Conservation (phyloP, 768 basidiomycete genomes). For the Trametes maxima region DNA sequence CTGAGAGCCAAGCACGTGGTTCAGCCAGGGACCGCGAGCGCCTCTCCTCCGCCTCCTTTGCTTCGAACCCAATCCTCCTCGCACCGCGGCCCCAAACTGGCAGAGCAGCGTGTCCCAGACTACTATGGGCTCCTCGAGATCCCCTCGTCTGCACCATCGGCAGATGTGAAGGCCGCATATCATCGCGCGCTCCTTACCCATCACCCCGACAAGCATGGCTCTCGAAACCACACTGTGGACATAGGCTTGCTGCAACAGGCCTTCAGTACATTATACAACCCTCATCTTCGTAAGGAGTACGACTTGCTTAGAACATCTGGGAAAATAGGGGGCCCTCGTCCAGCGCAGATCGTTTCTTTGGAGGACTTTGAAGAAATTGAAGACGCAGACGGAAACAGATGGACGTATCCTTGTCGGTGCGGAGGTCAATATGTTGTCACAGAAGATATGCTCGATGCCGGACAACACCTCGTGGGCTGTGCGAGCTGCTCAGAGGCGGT, state of each 20-base stretch:
- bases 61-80: too few species aligned
- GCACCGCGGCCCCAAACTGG: slow-evolving; percentile 21
- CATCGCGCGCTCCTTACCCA: slow-evolving; percentile 61
- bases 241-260: slow-evolving; percentile 69
- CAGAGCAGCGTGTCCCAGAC: slow-evolving; percentile 36
- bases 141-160: slow-evolving; percentile 47
- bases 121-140: slow-evolving; percentile 65
- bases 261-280: slow-evolving; percentile 59
- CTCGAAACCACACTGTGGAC: slow-evolving; percentile 35
- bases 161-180: slow-evolving; percentile 71
- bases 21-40: background rate
- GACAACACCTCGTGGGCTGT: slow-evolving; percentile 73
- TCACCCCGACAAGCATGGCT: slow-evolving; percentile 64
- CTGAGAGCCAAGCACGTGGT: background rate
- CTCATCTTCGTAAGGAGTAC: slow-evolving; percentile 50
- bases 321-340: slow-evolving; percentile 50
- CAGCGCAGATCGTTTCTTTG: slow-evolving; percentile 77
- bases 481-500: slow-evolving; percentile 78
- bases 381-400: slow-evolving; percentile 40
- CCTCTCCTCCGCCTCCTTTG: background rate
- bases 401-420: slow-evolving; percentile 72
- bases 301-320: slow-evolving; percentile 38
- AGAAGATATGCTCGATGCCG: slow-evolving; percentile 62
- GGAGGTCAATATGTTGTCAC: slow-evolving; percentile 66
- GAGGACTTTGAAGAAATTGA: slow-evolving; percentile 60